These are phyloP conservation scores for Alternaria consortialis DNA, from an alignment of 2,329 filamentous ascomycete genomes.

Conservation along the genomic window DNA sequence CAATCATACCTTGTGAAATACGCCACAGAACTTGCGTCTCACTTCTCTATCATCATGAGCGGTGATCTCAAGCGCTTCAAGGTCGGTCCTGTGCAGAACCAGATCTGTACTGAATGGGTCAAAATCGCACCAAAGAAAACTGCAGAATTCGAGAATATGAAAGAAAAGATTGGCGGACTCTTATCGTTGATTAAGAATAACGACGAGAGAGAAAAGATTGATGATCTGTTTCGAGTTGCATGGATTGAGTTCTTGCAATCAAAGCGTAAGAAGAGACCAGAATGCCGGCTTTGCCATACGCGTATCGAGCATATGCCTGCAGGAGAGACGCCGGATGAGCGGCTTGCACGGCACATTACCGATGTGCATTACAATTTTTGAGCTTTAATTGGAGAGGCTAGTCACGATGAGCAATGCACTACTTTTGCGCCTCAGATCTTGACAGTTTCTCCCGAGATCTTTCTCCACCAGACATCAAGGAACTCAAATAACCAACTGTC, in stretches of 20 bases:
- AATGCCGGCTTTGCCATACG: conserved; percentile 17
- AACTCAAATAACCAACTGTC: neutral
- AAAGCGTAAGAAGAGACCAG: conserved; percentile 12
- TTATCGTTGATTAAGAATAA: neutral
- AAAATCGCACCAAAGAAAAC: neutral
- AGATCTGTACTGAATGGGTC: conserved; percentile 10
- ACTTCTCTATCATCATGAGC: conserved; percentile 8
- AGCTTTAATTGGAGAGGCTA: neutral
- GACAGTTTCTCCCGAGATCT: neutral
- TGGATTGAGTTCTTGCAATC: conserved; percentile 13
- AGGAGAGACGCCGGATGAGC: conserved; percentile 4
- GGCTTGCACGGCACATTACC: conserved; percentile 9
- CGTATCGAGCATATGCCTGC: conserved; percentile 10
- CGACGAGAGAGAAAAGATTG: neutral
- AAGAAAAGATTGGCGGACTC: conserved; percentile 7
- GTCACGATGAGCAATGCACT: neutral
- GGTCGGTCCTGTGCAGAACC: neutral
- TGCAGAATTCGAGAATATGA: conserved; percentile 3
- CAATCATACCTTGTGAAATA: conserved; percentile 8
- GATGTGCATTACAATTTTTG: neutral
- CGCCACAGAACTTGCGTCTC: conserved; percentile 5
- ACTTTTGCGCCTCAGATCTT: neutral
- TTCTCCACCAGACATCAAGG: neutral
- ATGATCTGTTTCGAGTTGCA: conserved; percentile 7
- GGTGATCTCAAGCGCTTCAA: conserved; percentile 11